phyloP scores from a whole-genome alignment of 768 basidiomycete genomes.

The Lepiota venenata region DNA sequence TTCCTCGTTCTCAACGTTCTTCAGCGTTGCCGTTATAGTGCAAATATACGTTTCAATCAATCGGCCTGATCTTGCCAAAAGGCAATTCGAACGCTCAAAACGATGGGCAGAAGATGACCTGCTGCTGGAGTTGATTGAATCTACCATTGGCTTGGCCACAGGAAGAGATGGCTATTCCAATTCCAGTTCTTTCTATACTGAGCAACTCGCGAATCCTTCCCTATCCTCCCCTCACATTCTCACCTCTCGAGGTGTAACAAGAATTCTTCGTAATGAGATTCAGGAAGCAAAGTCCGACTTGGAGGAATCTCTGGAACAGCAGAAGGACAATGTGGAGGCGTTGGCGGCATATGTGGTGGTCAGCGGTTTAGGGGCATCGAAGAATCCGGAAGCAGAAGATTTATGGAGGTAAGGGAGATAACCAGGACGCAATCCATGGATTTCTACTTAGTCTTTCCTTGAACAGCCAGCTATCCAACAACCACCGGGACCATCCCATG shows the following conservation, averaged over 20 bases:
- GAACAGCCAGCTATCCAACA: slow-evolving; percentile 36
- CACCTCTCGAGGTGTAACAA: slow-evolving; percentile 75
- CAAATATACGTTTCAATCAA: slow-evolving; percentile 91
- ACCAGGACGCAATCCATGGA: slow-evolving; percentile 22
- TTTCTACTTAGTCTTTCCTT: slow-evolving; percentile 11
- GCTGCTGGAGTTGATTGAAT: slow-evolving; percentile 86
- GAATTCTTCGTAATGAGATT: slow-evolving; percentile 74
- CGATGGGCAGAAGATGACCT: slow-evolving; percentile 88
- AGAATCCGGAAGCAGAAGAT: slow-evolving; percentile 61
- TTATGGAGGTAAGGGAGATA: slow-evolving; percentile 51
- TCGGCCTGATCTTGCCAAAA: slow-evolving; percentile 83
- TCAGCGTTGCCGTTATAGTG: slow-evolving; percentile 75
- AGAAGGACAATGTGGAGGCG: slow-evolving; percentile 59
- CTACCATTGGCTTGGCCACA: slow-evolving; percentile 71
- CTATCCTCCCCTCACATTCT: slow-evolving; percentile 70
- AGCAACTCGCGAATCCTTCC: slow-evolving; percentile 80
- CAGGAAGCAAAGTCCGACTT: slow-evolving; percentile 76
- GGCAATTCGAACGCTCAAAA: slow-evolving; percentile 80
- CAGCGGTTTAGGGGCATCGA: slow-evolving; percentile 52
- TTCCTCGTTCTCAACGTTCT: neutral
- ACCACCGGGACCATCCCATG: slow-evolving; percentile 67
- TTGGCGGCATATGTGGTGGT: slow-evolving; percentile 67
- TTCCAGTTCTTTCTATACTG: slow-evolving; percentile 66
- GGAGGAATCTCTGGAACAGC: slow-evolving; percentile 67
- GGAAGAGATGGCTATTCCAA: slow-evolving; percentile 66